These are phyloP conservation scores for Eremothecium gossypii DNA, from an alignment of 1,139 yeast genomes.

Conservation along the genomic window DNA sequence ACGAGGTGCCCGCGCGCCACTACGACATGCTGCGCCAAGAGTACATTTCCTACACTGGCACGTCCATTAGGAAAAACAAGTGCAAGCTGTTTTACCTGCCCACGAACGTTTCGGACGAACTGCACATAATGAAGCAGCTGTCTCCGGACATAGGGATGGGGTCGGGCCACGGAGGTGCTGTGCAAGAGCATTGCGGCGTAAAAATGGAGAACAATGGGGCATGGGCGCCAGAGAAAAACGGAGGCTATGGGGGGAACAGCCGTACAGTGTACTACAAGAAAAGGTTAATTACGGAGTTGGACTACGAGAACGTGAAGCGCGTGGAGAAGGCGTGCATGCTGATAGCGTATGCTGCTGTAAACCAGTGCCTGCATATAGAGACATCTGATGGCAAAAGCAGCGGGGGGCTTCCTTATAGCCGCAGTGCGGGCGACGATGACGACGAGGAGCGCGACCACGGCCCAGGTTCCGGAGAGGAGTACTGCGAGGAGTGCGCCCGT, in stretches of 20 bases:
- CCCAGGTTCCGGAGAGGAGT: slow-evolving; percentile 1
- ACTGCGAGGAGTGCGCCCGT: slow-evolving; percentile 4
- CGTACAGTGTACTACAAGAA: slow-evolving; percentile 16
- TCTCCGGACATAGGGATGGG: slow-evolving; percentile 17
- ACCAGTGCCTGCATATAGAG: slow-evolving; percentile 17
- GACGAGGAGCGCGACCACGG: slow-evolving; percentile 2
- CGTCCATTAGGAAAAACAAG: slow-evolving; percentile 19
- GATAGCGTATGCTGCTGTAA: slow-evolving; percentile 19
- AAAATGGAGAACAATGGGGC: neutral
- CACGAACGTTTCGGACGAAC: slow-evolving; percentile 18
- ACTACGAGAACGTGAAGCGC: slow-evolving; percentile 19
- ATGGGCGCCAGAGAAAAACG: neutral
- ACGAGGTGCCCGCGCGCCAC: slow-evolving; percentile 19
- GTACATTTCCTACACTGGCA: slow-evolving; percentile 19
- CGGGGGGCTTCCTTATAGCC: neutral
- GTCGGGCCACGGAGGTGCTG: neutral
- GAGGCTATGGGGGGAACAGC: slow-evolving; percentile 8
- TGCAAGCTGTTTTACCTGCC: slow-evolving; percentile 18
- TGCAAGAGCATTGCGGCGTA: too few species aligned
- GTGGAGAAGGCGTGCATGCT: slow-evolving; percentile 20
- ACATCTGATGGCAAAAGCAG: slow-evolving; percentile 6
- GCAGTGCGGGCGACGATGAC: slow-evolving; percentile 5
- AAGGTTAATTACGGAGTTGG: slow-evolving; percentile 19
- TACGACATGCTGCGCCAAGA: slow-evolving; percentile 15
- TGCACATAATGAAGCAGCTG: slow-evolving; percentile 17